Evolutionary conservation across 2,329 filamentous ascomycete genomes (phyloP).

Genomic region (Aspergillus caelatus): DNA sequence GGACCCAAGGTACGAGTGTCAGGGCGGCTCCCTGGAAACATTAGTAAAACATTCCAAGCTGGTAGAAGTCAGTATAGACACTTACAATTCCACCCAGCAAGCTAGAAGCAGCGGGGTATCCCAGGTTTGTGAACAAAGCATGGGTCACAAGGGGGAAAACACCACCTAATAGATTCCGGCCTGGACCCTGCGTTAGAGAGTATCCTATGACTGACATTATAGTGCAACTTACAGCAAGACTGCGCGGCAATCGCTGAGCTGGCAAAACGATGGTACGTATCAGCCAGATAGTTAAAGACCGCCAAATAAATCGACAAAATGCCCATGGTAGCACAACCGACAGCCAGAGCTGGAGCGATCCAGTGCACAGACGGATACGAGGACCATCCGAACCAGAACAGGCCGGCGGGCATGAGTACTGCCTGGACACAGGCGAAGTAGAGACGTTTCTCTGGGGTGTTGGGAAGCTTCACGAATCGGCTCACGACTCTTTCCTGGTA

Average conservation of each 20-base stretch:
- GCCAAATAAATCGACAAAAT: conserved; percentile 86
- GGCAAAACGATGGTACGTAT: conserved; percentile 82
- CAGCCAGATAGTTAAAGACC: conserved; percentile 90
- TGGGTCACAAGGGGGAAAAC: conserved; percentile 77
- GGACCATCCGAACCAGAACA: conserved; percentile 81
- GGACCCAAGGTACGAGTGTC: conserved; percentile 82
- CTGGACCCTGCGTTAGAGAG: conserved; percentile 18
- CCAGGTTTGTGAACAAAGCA: conserved; percentile 72
- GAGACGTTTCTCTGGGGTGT: conserved; percentile 72
- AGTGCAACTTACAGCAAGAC: conserved; percentile 63
- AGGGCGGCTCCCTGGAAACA: conserved; percentile 54
- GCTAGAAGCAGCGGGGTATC: conserved; percentile 70
- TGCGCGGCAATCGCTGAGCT: conserved; percentile 85
- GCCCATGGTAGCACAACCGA: conserved; percentile 77
- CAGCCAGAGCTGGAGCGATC: conserved; percentile 70
- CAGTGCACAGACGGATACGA: conserved; percentile 65
- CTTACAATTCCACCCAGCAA: conserved; percentile 73
- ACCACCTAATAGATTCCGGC: conserved; percentile 78
- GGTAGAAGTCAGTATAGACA: neutral
- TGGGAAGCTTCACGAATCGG: conserved; percentile 49
- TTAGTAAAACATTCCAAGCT: conserved; percentile 9
- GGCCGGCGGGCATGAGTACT: conserved; percentile 72
- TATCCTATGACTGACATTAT: neutral
- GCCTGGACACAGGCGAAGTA: conserved; percentile 82
- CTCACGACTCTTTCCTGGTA: conserved; percentile 70